Evolutionary conservation across 2,329 filamentous ascomycete genomes (phyloP).

Genomic region (Talaromyces sp.): DNA sequence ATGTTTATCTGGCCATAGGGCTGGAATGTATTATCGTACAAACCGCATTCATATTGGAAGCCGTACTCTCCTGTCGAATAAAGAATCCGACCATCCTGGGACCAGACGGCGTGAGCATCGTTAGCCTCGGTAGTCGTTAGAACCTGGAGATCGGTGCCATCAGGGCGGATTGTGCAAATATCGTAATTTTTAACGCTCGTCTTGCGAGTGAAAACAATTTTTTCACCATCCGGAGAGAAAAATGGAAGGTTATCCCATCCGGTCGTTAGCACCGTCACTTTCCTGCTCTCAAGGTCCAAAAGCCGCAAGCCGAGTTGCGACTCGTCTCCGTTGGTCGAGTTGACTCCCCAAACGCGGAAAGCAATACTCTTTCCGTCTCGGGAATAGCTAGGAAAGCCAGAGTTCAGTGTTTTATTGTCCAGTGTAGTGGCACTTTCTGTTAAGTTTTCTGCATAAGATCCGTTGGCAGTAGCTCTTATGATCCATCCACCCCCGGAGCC

Average conservation of each 20-base stretch:
- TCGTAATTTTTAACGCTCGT: background rate
- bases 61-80: conserved; percentile 41
- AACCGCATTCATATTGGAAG: conserved; percentile 38
- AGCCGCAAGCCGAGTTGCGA: conserved; percentile 8
- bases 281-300: conserved; percentile 12
- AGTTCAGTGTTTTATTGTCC: conserved; percentile 5
- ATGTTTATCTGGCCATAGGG: conserved; percentile 43
- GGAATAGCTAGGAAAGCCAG: conserved; percentile 16
- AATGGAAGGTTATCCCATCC: conserved; percentile 15
- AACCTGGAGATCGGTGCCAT: background rate
- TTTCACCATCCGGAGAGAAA: conserved; percentile 14
- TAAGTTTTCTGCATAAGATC: conserved; percentile 9
- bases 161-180: background rate
- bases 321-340: conserved; percentile 8
- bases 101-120: conserved; percentile 29
- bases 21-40: conserved; percentile 44
- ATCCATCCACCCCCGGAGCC: conserved; percentile 10
- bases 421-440: background rate
- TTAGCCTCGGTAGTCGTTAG: background rate
- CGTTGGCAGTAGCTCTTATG: conserved; percentile 11
- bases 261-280: conserved; percentile 10
- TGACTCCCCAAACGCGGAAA: conserved; percentile 14
- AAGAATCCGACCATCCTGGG: conserved; percentile 38
- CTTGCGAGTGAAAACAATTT: conserved; percentile 15
- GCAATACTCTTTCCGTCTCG: conserved; percentile 15